Evolutionary conservation across 2,329 filamentous ascomycete species (phyloP), one percentile per base, ranked within the genome.

Genomic region (Tolypocladium sp.): DNA sequence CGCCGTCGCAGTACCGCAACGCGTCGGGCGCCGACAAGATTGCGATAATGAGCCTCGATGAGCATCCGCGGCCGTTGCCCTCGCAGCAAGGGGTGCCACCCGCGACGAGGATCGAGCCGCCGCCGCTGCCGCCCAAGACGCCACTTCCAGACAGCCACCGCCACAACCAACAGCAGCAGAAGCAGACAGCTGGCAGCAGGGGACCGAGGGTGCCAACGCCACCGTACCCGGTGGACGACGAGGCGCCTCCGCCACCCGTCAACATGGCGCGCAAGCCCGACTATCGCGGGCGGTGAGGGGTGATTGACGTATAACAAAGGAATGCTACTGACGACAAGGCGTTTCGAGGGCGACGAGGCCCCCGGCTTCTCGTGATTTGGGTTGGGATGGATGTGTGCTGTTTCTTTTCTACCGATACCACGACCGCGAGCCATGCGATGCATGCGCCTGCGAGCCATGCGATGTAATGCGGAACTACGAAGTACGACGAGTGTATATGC

Each of bases 231-330:
- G 75, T 90, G 55, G 87, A 86, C 49, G 88, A 85, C 52, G 89
- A 95, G 67, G 89, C 88, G 33, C 87, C 89, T 35, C 92, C 93
- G 22, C 93, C 93, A 3, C 79, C 83, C 8, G 91, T 95, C 9
- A 95, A 96, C 67, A 89, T 91, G 82, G 86, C 89, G 52, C 85
- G 87, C 65, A 97, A 97, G 72, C 93, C 93, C 1, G 87, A 89
- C 55, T 90, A 87, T 66, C 80, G 78, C 59, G 76, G 55, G 38
- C 8, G 55, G 27, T 56, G 38, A 56, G 8, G 25, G 10, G 35
- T 25, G 13, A 20, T 25, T 12, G 4, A 13, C 33, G 30, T 25
- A 9, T 8, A 2, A 10, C 13, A 38, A 15, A 54, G 46, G 46
- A 20, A 20, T 51, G 46, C 46, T 12, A 20, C 8, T 3, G 46